phyloP scores from a whole-genome alignment of 1,284 basidiomycete species.

The Sphaerobolus stellatus region DNA sequence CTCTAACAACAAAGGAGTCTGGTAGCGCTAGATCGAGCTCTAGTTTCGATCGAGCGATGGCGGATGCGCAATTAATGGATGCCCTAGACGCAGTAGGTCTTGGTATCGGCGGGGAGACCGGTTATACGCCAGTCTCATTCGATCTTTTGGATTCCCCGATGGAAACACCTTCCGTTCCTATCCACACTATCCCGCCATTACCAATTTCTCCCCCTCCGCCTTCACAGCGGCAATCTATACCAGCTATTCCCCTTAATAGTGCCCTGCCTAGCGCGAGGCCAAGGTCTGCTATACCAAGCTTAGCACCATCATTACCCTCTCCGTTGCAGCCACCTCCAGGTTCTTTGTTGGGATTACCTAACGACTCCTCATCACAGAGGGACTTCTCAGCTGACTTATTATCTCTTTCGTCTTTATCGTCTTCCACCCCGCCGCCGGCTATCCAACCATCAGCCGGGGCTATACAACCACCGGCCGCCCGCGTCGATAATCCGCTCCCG shows the following conservation, averaged over 20 bases:
- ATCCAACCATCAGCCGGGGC: neutral
- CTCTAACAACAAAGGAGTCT: neutral
- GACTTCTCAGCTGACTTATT: neutral
- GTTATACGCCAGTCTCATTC: neutral
- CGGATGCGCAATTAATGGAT: constrained; percentile 1
- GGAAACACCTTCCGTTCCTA: neutral
- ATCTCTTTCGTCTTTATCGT: neutral
- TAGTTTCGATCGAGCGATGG: constrained; percentile 3
- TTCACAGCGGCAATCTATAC: neutral
- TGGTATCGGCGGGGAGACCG: neutral
- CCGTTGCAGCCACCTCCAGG: neutral
- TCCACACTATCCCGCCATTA: neutral
- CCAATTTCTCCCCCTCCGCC: neutral
- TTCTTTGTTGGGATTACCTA: too few relatives aligned
- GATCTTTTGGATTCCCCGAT: constrained; percentile 8
- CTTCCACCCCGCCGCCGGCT: neutral
- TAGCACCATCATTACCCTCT: neutral
- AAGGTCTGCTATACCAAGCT: neutral
- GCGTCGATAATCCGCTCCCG: neutral
- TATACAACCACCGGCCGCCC: neutral
- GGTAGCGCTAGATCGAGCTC: neutral
- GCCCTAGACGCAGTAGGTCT: neutral
- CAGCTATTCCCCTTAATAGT: neutral
- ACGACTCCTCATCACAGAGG: too few relatives aligned
- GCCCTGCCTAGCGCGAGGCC: neutral